Base-by-base conservation (phyloP, 2,329 filamentous ascomycete species). In the Cytospora piceicola region DNA sequence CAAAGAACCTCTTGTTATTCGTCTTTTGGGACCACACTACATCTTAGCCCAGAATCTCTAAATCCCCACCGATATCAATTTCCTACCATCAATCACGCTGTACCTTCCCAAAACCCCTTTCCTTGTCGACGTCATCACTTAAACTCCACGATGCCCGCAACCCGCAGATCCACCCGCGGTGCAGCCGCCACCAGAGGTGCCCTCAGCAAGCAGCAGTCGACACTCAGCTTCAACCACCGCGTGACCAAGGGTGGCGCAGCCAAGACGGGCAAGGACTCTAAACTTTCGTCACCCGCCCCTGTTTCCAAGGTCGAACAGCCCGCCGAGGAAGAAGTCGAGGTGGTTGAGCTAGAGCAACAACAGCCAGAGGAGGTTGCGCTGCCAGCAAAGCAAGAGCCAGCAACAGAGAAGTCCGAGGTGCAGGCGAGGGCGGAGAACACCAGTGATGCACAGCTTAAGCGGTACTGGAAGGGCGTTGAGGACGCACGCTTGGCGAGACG, bases 381-480 rank as follows among this genome's bases (percentile, higher is more conserved):
- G 17, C 15, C 20, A 22, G 27, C 27, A 15, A 32, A 61, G 34
- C 59, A 76, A 12, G 73, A 75, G 46, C 71, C 71, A 4, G 70
- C 71, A 27, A 72, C 71, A 2, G 73, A 81, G 70, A 85, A 83
- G 73, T 81, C 80, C 8, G 82, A 81, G 66, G 78, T 76, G 7
- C 84, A 91, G 71, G 71, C 82, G 29, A 79, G 78, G 67, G 93
- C 93, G 1, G 81, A 86, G 69, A 84, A 86, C 70, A 78, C 96
- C 52, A 85, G 85, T 9, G 84, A 91, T 64, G 79, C 83, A 57
- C 88, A 92, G 72, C 88, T 98, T 69, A 85, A 85, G 71, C 83
- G 82, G 73, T 97, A 97, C 76, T 97, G 93, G 93, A 81, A 81
- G 70, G 77, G 77, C 14, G 87, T 94, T 70, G 92, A 97, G 80